These are phyloP conservation scores for Pyronema omphalodes DNA, from an alignment of 495 filamentous ascomycete genomes.

Conservation along the genomic window DNA sequence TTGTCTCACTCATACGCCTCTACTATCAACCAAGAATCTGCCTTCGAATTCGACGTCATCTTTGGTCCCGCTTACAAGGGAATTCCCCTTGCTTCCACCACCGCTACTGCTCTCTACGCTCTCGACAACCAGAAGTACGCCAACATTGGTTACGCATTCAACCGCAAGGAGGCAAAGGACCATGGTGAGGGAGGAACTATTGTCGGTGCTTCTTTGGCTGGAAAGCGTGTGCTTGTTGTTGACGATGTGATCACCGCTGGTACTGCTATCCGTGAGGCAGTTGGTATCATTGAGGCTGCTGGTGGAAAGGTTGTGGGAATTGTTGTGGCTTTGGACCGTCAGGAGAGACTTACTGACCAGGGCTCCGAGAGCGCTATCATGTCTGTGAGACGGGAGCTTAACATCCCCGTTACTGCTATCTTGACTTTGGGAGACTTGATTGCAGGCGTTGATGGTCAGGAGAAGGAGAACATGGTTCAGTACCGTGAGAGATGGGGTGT, in stretches of 20 bases:
- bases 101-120: conserved; percentile 47
- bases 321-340: conserved; percentile 69
- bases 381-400: conserved; percentile 52
- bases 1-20: conserved; percentile 65
- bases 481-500: conserved; percentile 52
- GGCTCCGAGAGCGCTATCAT: conserved; percentile 56
- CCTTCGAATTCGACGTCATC: conserved; percentile 44
- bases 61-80: conserved; percentile 94
- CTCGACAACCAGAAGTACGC: conserved; percentile 38
- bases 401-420: conserved; percentile 37
- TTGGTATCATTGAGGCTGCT: conserved; percentile 59
- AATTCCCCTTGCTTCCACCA: conserved; percentile 63
- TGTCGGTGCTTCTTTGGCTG: conserved; percentile 66
- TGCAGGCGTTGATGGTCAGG: conserved; percentile 40
- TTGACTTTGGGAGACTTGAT: conserved; percentile 63
- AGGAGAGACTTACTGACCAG: conserved; percentile 57
- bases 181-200: conserved; percentile 88
- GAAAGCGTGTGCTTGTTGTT: conserved; percentile 70
- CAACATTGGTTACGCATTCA: conserved; percentile 63
- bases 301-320: conserved; percentile 72
- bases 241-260: conserved; percentile 95
- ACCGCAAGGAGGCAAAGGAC: conserved; percentile 86
- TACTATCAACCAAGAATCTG: conserved; percentile 35
- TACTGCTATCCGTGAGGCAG: conserved; percentile 79
- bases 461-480: conserved; percentile 54